Base-by-base conservation (phyloP, 2,329 filamentous ascomycete genomes). In the Colletotrichum zoysiae region DNA sequence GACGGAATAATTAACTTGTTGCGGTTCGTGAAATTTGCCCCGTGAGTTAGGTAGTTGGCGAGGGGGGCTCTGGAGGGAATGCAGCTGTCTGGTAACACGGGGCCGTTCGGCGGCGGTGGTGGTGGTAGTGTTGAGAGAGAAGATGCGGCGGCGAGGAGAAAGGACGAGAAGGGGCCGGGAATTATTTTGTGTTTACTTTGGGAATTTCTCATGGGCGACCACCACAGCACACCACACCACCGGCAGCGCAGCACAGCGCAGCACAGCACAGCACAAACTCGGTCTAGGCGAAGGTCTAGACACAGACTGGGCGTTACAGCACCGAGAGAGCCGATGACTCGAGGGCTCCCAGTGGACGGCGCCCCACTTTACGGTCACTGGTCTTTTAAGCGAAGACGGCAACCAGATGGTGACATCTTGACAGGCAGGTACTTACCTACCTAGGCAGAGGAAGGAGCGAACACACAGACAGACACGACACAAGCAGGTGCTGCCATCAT, bases 121-220 rank as follows among this genome's bases (percentile, higher is more conserved):
- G 12, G 5, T 53, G n/a, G 33, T 50, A 44, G 30, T 68, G 55
- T 38, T 65, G 26, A 26, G 46, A 60, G 70, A 53, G 58, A 69
- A 69, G 30, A 70, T 59, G 48, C 23, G 69, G 60, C 58, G 69
- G 53, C 2, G 61, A 55, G 26, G 61, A 26, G 26, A 26, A 26
- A 26, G 35, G 60, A 55, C 48, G 40, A 67, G 63, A 61, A 59
- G 64, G 63, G 50, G 53, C 12, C 59, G 56, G 66, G 65, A 71
- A 69, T 71, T 71, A 53, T 71, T 69, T 64, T 71, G 70, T 71
- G 70, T 71, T 71, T 71, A 70, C 65, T 71, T 71, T 71, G 65
- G 59, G 59, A 56, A 46, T 69, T 71, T 65, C 70, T 69, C 65
- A 38, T 58, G 35, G 51, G 35, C 50, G 33, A 50, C 59, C 46